Evolutionary conservation across 805 yeast genomes (phyloP).

Genomic region (Saccharomycopsis sp.): DNA sequence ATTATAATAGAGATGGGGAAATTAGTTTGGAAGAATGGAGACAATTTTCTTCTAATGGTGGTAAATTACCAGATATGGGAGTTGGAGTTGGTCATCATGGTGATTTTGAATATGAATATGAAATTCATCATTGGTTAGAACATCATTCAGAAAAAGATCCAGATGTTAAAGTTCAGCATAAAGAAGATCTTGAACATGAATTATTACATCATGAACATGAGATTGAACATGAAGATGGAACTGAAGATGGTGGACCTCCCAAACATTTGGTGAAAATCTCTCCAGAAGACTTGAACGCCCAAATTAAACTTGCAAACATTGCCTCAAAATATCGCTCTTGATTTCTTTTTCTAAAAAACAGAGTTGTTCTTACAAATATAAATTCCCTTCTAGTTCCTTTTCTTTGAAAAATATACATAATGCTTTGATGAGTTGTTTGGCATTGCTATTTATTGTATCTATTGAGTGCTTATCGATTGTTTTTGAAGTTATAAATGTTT

Average conservation of each 20-base stretch:
- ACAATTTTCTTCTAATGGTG: conserved; percentile 47
- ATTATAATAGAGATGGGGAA: conserved; percentile 53
- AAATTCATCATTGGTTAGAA: conserved; percentile 88
- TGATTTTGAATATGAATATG: conserved; percentile 88
- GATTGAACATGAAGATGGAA: conserved; percentile 42
- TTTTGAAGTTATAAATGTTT: too few relatives aligned
- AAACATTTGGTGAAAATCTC: conserved; percentile 27
- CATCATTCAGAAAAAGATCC: conserved; percentile 73
- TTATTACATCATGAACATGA: conserved; percentile 78
- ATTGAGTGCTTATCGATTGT: too few relatives aligned
- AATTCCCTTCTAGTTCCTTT: too few relatives aligned
- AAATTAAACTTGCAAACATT: conserved; percentile 27
- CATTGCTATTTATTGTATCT: too few relatives aligned
- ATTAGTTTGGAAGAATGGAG: conserved; percentile 65
- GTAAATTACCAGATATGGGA: conserved; percentile 82
- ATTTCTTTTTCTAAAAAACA: too few relatives aligned
- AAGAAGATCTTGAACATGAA: conserved; percentile 84
- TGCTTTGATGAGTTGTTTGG: too few relatives aligned
- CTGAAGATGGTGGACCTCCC: conserved; percentile 26
- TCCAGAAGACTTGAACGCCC: conserved; percentile 30
- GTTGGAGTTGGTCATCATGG: conserved; percentile 82
- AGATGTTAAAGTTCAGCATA: conserved; percentile 67
- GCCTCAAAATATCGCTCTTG: conserved; percentile 27
- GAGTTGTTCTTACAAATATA: too few relatives aligned
- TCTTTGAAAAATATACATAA: too few relatives aligned